Conservation (phyloP, 2,329 filamentous ascomycete species). For the Cordyceps cateniannulata region DNA sequence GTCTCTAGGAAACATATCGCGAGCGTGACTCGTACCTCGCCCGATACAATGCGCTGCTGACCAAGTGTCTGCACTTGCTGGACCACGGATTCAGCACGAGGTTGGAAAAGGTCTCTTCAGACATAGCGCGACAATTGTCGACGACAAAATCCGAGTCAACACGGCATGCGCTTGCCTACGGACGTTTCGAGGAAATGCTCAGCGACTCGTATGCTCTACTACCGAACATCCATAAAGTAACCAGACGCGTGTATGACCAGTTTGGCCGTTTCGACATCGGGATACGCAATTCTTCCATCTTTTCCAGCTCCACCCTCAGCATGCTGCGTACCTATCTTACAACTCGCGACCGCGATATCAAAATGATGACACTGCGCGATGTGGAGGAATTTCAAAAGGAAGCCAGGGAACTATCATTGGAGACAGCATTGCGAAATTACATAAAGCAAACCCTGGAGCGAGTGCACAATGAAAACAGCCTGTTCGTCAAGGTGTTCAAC, state of each 20-base stretch:
- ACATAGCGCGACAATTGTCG: constrained; percentile 48
- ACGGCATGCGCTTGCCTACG: constrained; percentile 52
- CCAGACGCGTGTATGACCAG: constrained; percentile 45
- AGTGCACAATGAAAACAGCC: constrained; percentile 45
- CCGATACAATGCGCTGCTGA: constrained; percentile 75
- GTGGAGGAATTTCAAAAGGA: constrained; percentile 49
- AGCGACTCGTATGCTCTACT: constrained; percentile 50
- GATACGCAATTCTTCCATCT: constrained; percentile 43
- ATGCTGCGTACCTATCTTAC: constrained; percentile 49
- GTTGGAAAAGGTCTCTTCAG: constrained; percentile 46
- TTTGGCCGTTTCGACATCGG: constrained; percentile 39
- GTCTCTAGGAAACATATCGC: constrained; percentile 64
- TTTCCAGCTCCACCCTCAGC: constrained; percentile 46
- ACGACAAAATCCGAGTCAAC: constrained; percentile 53
- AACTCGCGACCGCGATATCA: constrained; percentile 47
- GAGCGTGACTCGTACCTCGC: constrained; percentile 85
- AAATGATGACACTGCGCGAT: constrained; percentile 46
- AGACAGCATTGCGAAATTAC: constrained; percentile 51
- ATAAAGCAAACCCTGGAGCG: constrained; percentile 56
- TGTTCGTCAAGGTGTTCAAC: constrained; percentile 50
- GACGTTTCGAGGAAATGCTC: constrained; percentile 53
- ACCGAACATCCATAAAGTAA: constrained; percentile 48
- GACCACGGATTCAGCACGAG: constrained; percentile 50
- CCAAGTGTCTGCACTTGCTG: constrained; percentile 56
- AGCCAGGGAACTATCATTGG: constrained; percentile 40